These are phyloP conservation scores for Rhodotorula toruloides DNA, from an alignment of 768 basidiomycete species.

Conservation along the genomic window DNA sequence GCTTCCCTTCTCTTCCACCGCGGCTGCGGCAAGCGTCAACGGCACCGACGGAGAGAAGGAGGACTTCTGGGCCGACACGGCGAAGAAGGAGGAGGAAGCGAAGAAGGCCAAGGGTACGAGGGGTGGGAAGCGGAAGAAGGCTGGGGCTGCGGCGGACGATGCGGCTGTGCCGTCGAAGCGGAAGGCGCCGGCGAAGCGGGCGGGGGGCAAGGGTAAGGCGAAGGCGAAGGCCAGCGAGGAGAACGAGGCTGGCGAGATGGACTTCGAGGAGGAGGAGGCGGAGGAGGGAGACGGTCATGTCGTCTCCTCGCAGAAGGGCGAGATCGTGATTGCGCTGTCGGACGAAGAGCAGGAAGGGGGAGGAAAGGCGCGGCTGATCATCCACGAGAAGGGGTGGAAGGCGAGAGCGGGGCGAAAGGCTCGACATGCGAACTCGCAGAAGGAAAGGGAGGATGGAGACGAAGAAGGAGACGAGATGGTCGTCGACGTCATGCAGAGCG, in stretches of 20 bases:
- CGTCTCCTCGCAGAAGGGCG: slow-evolving; percentile 2
- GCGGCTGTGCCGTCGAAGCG: background rate
- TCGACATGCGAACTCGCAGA: background rate
- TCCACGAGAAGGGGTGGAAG: slow-evolving; percentile 1
- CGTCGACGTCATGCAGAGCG: background rate
- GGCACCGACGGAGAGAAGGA: background rate
- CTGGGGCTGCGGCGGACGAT: background rate
- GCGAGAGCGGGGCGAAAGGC: background rate
- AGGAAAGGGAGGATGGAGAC: background rate
- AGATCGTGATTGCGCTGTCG: slow-evolving; percentile 1
- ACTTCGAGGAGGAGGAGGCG: background rate
- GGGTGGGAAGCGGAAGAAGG: too few relatives aligned
- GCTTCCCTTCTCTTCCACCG: background rate
- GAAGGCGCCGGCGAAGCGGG: background rate
- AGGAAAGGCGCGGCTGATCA: slow-evolving; percentile 10
- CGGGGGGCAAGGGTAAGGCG: background rate
- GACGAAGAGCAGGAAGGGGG: background rate
- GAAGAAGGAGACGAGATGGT: background rate
- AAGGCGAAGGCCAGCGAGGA: slow-evolving; percentile 5
- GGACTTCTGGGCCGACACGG: slow-evolving; percentile 13
- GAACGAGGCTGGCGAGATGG: background rate
- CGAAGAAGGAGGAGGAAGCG: background rate
- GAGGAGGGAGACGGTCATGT: background rate
- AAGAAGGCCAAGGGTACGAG: background rate
- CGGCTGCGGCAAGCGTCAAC: background rate